A percentile compares a stretch with the other conserved stretches of the same genome.
These are phyloP conservation scores for Aureobasidium subglaciale DNA, from an alignment of 2,329 filamentous ascomycete genomes.

Conservation along the genomic window DNA sequence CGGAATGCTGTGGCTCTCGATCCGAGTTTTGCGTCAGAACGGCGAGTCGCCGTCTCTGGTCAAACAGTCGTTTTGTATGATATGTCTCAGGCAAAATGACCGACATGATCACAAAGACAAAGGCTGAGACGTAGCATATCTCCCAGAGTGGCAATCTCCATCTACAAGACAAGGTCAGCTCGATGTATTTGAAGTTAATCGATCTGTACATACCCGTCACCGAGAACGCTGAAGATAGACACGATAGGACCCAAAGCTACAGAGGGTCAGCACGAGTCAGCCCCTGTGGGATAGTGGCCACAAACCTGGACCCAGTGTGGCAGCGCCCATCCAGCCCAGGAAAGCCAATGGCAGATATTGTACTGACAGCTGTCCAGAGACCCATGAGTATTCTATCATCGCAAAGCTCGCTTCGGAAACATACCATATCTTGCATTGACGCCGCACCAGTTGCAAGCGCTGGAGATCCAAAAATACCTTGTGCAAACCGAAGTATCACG, in stretches of 20 bases:
- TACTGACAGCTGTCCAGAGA: conserved; percentile 26
- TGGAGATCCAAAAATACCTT: conserved; percentile 59
- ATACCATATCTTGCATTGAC: conserved; percentile 42
- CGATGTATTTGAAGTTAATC: not conserved
- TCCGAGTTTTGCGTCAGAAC: too few species aligned
- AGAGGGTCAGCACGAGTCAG: not conserved
- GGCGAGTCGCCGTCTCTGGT: conserved; percentile 43
- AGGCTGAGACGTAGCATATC: not conserved
- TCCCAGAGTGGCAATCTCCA: not conserved
- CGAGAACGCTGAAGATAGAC: conserved; percentile 48
- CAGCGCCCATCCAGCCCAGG: conserved; percentile 30
- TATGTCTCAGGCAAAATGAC: not conserved
- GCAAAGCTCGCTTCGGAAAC: not conserved
- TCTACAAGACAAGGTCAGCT: not conserved
- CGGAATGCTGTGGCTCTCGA: conserved; percentile 41
- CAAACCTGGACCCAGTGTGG: not conserved
- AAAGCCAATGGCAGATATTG: conserved; percentile 40
- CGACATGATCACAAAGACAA: not conserved
- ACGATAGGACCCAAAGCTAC: not conserved
- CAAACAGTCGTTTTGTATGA: not conserved
- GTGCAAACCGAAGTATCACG: conserved; percentile 55
- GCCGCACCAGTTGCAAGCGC: conserved; percentile 53
- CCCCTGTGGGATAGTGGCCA: too few species aligned
- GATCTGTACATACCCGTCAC: conserved; percentile 21
- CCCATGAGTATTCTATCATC: not conserved